Base-by-base conservation (phyloP, 371 early-diverging fungal species). In the Lichtheimia ramosa region DNA sequence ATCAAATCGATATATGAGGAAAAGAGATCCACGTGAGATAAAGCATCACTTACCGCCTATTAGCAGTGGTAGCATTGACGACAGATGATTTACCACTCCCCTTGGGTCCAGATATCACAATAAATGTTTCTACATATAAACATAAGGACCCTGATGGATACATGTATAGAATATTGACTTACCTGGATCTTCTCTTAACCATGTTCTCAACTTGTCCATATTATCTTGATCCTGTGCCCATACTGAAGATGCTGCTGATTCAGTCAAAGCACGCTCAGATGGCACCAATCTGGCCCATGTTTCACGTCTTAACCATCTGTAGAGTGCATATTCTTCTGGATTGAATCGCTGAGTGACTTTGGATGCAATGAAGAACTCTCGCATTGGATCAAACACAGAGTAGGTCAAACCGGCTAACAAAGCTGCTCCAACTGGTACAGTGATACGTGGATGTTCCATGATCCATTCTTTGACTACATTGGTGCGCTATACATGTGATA, bases 331-430 rank as follows among this genome's bases (percentile, higher is more conserved):
- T 60, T 84, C 83, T 56, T 85, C 71, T 16, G 83, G 69, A 48
- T 86, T 88, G 69, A 91, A 96, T 25, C 94, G 76, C 34, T 88
- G 85, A 0, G 90, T 91, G 54, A 91, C 74, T 65, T 90, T 89
- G 69, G 93, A 91, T 13, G 83, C 84, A 66, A 95, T 87, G 63
- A 88, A 92, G 69, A 92, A 95, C 43, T 88, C 82, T 23, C 97
- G 89, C 52, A 95, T 79, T 1, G 97, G 97, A 56, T 96, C 97
- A 70, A 97, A 96, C 23, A 96, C 73, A 15, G 89, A 81, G 69
- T 92, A 94, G 1, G 95, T 86, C 1, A 90, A 57, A 25, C 87
- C 91, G 2, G 94, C 92, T 43, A 90, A 67, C 3, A 89, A 59
- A 3, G 85, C 93, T n/a, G 93, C 88, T 2, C 89, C 68, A 20